Conservation (phyloP, 1,139 yeast species). For the Kodamaea sp. region DNA sequence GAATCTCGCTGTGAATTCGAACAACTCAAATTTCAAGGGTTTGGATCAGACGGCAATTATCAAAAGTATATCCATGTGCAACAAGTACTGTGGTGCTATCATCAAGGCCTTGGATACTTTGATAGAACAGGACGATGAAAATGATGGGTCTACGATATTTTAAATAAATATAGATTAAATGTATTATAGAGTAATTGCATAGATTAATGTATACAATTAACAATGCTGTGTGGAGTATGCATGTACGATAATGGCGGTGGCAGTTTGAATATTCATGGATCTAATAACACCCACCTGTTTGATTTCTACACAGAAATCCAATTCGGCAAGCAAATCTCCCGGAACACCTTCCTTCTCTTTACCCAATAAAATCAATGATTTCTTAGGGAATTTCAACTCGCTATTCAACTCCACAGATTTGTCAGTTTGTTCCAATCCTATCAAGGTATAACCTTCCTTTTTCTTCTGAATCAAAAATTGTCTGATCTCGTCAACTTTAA, state of each 20-base stretch:
- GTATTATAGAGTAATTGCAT: too few relatives aligned
- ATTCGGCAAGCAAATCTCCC: slow-evolving; percentile 76
- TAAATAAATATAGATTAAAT: too few relatives aligned
- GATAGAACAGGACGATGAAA: slow-evolving; percentile 40
- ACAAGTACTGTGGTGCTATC: slow-evolving; percentile 37
- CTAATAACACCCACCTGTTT: slow-evolving; percentile 90
- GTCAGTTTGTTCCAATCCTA: slow-evolving; percentile 93
- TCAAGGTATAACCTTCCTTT: slow-evolving; percentile 77
- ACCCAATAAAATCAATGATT: slow-evolving; percentile 77
- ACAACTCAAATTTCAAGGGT: slow-evolving; percentile 45
- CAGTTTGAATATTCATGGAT: slow-evolving; percentile 96
- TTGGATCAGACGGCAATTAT: slow-evolving; percentile 29
- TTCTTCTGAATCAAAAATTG: slow-evolving; percentile 64
- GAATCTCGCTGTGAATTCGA: slow-evolving; percentile 46
- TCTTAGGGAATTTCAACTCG: slow-evolving; percentile 70
- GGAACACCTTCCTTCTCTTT: slow-evolving; percentile 92
- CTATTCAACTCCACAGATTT: slow-evolving; percentile 69
- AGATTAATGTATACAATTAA: too few relatives aligned
- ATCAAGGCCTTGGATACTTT: slow-evolving; percentile 42
- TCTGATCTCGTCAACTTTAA: slow-evolving; percentile 54
- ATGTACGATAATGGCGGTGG: slow-evolving; percentile 90
- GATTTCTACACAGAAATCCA: slow-evolving; percentile 87
- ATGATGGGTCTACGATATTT: slow-evolving; percentile 20
- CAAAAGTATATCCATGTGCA: slow-evolving; percentile 31
- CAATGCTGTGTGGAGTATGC: slow-evolving; percentile 83